Conservation (phyloP, 306 rosid species). For the Prunus padus region DNA sequence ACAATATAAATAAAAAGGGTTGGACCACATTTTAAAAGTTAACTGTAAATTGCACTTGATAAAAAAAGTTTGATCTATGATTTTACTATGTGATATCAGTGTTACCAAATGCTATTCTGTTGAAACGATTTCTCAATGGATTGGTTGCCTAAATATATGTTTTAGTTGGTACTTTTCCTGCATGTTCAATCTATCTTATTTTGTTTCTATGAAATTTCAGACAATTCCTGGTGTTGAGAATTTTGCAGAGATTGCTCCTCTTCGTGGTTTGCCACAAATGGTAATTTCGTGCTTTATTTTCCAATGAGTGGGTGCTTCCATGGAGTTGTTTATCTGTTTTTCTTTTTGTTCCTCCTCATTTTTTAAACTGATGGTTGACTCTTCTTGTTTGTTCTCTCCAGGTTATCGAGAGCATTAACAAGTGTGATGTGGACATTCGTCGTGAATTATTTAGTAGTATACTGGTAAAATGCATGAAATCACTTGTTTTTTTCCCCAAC, state of each 20-base stretch:
- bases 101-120: not conserved
- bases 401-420: conserved; percentile 95
- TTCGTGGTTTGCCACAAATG: conserved; percentile 95
- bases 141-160: not conserved
- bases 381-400: conserved; percentile 34
- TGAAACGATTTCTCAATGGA: not conserved
- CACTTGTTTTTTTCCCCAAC: not conserved
- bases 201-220: conserved; percentile 40
- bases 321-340: not conserved
- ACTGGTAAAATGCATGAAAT: conserved; percentile 57
- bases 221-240: conserved; percentile 92
- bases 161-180: conserved; percentile 10
- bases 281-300: conserved; percentile 37
- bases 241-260: conserved; percentile 67
- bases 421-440: conserved; percentile 96
- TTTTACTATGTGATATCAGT: not conserved
- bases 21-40: not conserved
- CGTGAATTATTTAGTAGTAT: conserved; percentile 95
- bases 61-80: not conserved
- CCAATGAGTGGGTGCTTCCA: conserved; percentile 1
- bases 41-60: not conserved
- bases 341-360: conserved; percentile 9
- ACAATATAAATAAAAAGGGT: not conserved
- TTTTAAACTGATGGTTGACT: conserved; percentile 21
- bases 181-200: not conserved